Percentiles rank a stretch among this genome's conserved stretches.
Evolutionary conservation across 2,329 filamentous ascomycete species (phyloP).

Genomic region (Spiromastix sp.): DNA sequence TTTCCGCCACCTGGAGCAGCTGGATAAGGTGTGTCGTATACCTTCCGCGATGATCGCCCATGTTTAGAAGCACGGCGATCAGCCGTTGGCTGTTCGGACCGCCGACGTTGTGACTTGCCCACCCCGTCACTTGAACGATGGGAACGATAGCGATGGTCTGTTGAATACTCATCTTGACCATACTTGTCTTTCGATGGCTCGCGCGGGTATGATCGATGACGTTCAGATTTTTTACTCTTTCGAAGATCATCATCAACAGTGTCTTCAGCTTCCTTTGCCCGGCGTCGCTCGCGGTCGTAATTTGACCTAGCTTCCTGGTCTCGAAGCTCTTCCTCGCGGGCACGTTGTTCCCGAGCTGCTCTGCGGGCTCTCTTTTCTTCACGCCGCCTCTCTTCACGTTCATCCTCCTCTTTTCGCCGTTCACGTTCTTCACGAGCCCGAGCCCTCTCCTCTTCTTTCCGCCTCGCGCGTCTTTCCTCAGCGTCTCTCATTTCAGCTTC

Average conservation of each 20-base stretch:
- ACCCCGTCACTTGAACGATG: conserved; percentile 23
- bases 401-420: conserved; percentile 35
- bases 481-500: conserved; percentile 24
- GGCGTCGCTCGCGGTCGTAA: conserved; percentile 26
- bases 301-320: conserved; percentile 16
- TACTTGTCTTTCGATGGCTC: conserved; percentile 19
- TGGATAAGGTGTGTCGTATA: conserved; percentile 12
- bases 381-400: conserved; percentile 42
- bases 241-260: conserved; percentile 11
- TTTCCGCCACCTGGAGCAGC: conserved; percentile 28
- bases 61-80: too few species aligned
- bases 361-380: conserved; percentile 52
- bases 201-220: conserved; percentile 22
- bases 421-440: conserved; percentile 31
- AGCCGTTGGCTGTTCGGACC: conserved; percentile 25
- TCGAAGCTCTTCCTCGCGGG: conserved; percentile 24
- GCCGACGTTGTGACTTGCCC: conserved; percentile 25
- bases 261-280: conserved; percentile 20
- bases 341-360: conserved; percentile 35
- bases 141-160: conserved; percentile 20
- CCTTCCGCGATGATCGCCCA: conserved; percentile 14
- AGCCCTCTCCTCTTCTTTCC: conserved; percentile 39
- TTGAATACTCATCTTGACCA: conserved; percentile 18
- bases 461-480: conserved; percentile 37
- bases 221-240: conserved; percentile 19